Base-by-base conservation (phyloP, 768 basidiomycete genomes). In the Paxillus ammoniavirescens region DNA sequence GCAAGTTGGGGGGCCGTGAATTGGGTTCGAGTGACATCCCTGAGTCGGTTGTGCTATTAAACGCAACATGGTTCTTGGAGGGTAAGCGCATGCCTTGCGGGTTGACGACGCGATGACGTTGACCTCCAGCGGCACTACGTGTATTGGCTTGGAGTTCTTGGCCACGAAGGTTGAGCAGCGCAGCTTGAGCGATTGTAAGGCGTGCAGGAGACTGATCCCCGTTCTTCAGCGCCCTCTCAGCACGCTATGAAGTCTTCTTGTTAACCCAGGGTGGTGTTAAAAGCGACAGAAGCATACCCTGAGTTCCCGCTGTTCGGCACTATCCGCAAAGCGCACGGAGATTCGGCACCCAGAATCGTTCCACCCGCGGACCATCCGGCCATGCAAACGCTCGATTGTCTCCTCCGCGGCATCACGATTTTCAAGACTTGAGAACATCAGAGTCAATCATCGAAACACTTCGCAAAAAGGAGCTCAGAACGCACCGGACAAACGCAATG, bases 251-350 rank as follows among this genome's bases (percentile, higher is more conserved):
- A 42, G 41, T 40, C 10, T 30, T 37, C 50, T 45, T 15, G n/a
- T 26, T 55, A n/a, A 54, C 52, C n/a, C 40, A 54, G 28, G 44
- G 21, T 31, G 26, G 46, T 10, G 23, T 2, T 33, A 49, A 5
- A 23, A 52, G 43, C 38, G 2, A 17, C 17, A 17, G 23, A 45
- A 35, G 41, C 28, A 78, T 84, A 89, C 89, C 62, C 89, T 75
- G 42, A 91, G 71, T 61, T 91, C 89, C 50, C 89, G 72, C 65
- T 91, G 89, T 62, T 91, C 89, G 10, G 78, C 73, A 8, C 84
- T 89, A 64, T 91, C 89, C 13, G 89, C 89, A 62, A 91, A 91
- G 36, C 89, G 76, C 15, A 91, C 89, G 5, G 86, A 87, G 52
- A 91, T 89, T 47, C 89, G 72, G 63, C 87, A 85, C 14, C 89